phyloP scores from a whole-genome alignment of 1,139 yeast genomes.

The Suhomyces bokatorum region DNA sequence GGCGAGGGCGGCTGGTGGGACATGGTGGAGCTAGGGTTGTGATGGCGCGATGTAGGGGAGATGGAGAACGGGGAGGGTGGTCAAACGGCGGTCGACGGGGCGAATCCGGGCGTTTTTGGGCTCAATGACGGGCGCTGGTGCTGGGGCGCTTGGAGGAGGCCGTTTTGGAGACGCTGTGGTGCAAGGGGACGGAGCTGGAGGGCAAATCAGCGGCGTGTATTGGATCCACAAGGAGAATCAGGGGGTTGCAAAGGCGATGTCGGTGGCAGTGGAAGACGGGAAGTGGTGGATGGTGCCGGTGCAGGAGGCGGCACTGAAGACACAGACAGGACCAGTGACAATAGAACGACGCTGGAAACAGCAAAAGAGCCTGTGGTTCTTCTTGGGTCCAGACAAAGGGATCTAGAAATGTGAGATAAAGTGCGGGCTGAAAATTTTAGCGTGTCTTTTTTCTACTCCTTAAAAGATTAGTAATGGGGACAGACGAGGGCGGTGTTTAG shows the following conservation, averaged over 20 bases:
- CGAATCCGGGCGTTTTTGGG: background rate
- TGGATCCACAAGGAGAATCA: background rate
- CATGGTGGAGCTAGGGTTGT: background rate
- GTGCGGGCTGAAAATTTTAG: constrained; percentile 11
- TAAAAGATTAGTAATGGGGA: constrained; percentile 5
- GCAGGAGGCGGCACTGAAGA: background rate
- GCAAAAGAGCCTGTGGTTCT: background rate
- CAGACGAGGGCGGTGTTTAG: background rate
- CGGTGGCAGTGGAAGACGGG: background rate
- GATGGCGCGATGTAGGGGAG: background rate
- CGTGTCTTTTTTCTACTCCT: constrained; percentile 11
- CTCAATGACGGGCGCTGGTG: too few species aligned
- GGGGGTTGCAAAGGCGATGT: background rate
- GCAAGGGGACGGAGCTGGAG: background rate
- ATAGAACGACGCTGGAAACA: background rate
- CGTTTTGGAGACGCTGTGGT: too few species aligned
- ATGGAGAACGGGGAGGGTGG: background rate
- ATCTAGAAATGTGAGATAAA: background rate
- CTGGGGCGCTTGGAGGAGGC: too few species aligned
- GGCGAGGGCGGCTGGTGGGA: background rate
- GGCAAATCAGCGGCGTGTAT: background rate
- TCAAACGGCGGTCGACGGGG: background rate
- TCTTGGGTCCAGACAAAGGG: background rate
- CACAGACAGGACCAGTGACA: background rate
- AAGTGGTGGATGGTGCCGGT: background rate